Percentiles rank a stretch among this genome's conserved stretches.
Conservation (phyloP, 495 filamentous ascomycete genomes). For the Aspergillus hancockii region DNA sequence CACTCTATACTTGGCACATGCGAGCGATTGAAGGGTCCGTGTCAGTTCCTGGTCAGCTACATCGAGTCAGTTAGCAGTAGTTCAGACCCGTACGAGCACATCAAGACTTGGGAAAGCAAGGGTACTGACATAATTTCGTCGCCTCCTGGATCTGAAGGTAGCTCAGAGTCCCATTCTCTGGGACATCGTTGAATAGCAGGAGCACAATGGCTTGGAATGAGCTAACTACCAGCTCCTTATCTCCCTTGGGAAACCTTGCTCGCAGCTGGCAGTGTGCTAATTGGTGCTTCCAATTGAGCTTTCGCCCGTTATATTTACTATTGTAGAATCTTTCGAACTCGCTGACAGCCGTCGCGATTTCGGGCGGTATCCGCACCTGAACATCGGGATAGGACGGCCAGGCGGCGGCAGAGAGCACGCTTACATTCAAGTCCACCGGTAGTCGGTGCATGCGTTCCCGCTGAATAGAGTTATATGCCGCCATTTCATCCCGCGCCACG, state of each 20-base stretch:
- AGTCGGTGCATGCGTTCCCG: conserved; percentile 50
- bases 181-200: conserved; percentile 82
- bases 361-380: conserved; percentile 69
- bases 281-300: conserved; percentile 88
- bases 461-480: conserved; percentile 64
- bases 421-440: conserved; percentile 79
- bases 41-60: conserved; percentile 73
- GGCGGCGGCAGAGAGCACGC: conserved; percentile 78
- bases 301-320: conserved; percentile 80
- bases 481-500: conserved; percentile 80
- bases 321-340: conserved; percentile 82
- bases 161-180: conserved; percentile 53
- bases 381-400: conserved; percentile 93
- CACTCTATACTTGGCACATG: conserved; percentile 86
- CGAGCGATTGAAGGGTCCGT: conserved; percentile 90
- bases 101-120: conserved; percentile 13
- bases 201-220: conserved; percentile 91
- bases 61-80: conserved; percentile 24
- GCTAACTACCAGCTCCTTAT: conserved; percentile 83
- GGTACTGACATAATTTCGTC: conserved; percentile 63
- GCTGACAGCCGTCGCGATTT: conserved; percentile 65
- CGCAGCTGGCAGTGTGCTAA: conserved; percentile 83
- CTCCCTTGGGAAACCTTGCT: conserved; percentile 72
- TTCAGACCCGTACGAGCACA: background rate
- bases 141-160: conserved; percentile 70